Conservation (phyloP, 192 early-diverging fungal species). For the Gonapodya prolifera region DNA sequence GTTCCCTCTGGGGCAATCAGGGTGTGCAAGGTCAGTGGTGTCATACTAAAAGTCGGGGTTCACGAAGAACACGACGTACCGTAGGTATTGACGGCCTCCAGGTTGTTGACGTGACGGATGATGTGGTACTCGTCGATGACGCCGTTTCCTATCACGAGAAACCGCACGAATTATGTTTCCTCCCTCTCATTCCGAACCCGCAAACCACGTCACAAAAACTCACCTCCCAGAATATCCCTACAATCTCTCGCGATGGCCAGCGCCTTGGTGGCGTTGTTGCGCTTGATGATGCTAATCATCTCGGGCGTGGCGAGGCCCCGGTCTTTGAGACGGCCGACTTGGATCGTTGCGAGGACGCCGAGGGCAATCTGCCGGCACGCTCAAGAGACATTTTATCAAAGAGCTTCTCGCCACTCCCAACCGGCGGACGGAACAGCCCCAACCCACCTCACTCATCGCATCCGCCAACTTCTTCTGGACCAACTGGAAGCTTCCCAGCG, state of each 20-base stretch:
- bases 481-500: constrained; percentile 84
- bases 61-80: constrained; percentile 12
- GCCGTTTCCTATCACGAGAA: too few species aligned
- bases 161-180: too few species aligned
- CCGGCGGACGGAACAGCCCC: too few species aligned
- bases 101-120: constrained; percentile 84
- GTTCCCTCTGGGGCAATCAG: constrained; percentile 32
- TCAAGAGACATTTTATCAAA: neutral
- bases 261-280: constrained; percentile 90
- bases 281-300: constrained; percentile 93
- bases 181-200: too few species aligned
- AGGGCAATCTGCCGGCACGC: constrained; percentile 46
- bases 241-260: constrained; percentile 79
- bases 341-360: constrained; percentile 74
- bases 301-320: constrained; percentile 71
- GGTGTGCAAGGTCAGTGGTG: neutral
- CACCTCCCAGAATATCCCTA: constrained; percentile 91
- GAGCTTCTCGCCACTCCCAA: constrained; percentile 3
- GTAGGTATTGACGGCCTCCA: constrained; percentile 91
- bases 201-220: too few species aligned
- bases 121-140: constrained; percentile 94
- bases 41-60: neutral
- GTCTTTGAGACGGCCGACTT: constrained; percentile 90
- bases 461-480: constrained; percentile 95
- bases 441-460: constrained; percentile 63